Evolutionary conservation across 441 rosid species (phyloP), one percentile per base, ranked within the genome.

Genomic region (Pelargonium australe): DNA sequence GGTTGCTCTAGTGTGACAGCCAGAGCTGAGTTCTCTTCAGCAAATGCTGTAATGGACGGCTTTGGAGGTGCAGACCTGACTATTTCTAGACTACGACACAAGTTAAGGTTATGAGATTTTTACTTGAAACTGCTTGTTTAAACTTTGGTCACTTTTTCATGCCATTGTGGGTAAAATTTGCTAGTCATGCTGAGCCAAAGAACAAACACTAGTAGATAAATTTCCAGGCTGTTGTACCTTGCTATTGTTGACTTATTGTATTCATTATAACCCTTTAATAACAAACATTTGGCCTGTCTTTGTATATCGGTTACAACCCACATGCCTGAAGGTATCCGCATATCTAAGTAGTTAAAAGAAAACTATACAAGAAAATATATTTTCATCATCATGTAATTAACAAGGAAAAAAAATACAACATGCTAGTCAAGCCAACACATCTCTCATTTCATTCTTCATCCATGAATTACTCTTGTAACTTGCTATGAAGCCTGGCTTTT

Each of bases 1-100:
- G 16, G 37, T 66, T 12, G 5, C 40, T 68, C 51, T 37, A 92
- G 98, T 77, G 84, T 80, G 74, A 90, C 95, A 44, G 80, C 97
- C 13, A 83, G 98, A 83, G 93, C 91, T 0, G 90, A 93, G 79
- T 90, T 93, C 75, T 95, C 92, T 51, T 84, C 87, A 5, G 96
- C 90, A 14, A 87, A 80, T 63, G 97, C 94, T 7, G 71, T 85
- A 64, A 65, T 89, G 97, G 98, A 93, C 66, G 96, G 96, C 19
- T 90, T 90, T 73, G 97, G 97, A 79, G 96, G 91, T 64, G 86
- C 95, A 17, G 96, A 93, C 71, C 71, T 93, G 76, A 86, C 96
- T 1, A 76, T 90, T 70, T 64, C 87, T 43, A 89, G 77, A 72
- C 81, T 90, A 53, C 78, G 68, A 64, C 43, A 76, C 69, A 86